Conservation (phyloP, 2,329 filamentous ascomycete species). For the Lecanicillium sp. region DNA sequence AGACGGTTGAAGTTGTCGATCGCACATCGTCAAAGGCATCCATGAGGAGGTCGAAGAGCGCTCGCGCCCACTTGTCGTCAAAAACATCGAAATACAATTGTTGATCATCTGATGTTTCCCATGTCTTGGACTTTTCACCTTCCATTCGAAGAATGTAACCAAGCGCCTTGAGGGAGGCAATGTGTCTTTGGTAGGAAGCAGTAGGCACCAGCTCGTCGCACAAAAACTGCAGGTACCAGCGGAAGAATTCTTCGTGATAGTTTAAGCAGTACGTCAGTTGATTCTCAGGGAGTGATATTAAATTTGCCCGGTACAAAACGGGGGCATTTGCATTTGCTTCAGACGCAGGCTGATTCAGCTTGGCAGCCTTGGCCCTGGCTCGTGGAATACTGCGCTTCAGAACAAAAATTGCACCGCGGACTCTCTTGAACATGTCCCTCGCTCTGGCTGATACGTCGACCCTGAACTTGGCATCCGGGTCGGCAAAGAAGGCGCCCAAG, state of each 20-base stretch:
- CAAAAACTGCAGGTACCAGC: conserved; percentile 67
- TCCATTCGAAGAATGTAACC: conserved; percentile 60
- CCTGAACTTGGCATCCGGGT: conserved; percentile 78
- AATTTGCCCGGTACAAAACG: conserved; percentile 28
- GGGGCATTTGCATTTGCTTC: conserved; percentile 7
- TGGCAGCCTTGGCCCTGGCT: conserved; percentile 23
- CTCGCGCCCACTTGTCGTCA: conserved; percentile 46
- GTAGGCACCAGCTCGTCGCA: conserved; percentile 67
- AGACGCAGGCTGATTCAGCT: conserved; percentile 10
- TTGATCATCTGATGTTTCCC: conserved; percentile 30
- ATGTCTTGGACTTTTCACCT: conserved; percentile 41
- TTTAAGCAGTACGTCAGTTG: conserved; percentile 30
- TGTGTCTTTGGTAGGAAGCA: conserved; percentile 83
- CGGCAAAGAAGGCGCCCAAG: conserved; percentile 66
- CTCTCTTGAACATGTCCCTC: conserved; percentile 67
- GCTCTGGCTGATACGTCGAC: conserved; percentile 70
- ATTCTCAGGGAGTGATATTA: conserved; percentile 28
- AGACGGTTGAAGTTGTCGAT: conserved; percentile 41
- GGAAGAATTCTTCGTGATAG: conserved; percentile 56
- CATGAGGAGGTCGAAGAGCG: conserved; percentile 70
- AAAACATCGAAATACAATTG: conserved; percentile 31
- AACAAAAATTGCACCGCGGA: conserved; percentile 57
- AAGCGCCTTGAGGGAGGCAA: conserved; percentile 67
- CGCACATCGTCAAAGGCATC: conserved; percentile 93
- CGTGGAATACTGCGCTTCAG: conserved; percentile 37